These are phyloP conservation scores for Fennellomyces sp. DNA, from an alignment of 371 early-diverging fungal genomes.

Conservation along the genomic window DNA sequence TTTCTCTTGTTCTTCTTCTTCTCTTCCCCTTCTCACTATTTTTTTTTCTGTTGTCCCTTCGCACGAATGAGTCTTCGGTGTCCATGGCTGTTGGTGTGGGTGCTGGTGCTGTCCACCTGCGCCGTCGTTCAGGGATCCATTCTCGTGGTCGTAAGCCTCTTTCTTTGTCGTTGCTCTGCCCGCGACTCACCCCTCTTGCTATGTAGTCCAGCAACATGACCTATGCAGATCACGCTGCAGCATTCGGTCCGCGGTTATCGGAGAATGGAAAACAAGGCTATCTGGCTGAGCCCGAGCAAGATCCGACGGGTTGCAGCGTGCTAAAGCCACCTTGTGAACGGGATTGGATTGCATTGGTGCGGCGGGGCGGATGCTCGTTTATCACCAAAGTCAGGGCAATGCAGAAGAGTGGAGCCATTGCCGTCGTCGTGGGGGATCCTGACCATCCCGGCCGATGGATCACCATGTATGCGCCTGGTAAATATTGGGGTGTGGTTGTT, in stretches of 20 bases:
- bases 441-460: constrained; percentile 66
- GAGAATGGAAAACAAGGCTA: constrained; percentile 58
- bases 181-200: neutral
- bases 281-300: constrained; percentile 40
- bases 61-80: neutral
- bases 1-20: constrained; percentile 8
- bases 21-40: constrained; percentile 13
- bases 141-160: constrained; percentile 24
- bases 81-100: neutral
- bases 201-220: constrained; percentile 57
- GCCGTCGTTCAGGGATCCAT: constrained; percentile 17
- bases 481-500: constrained; percentile 8
- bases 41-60: constrained; percentile 9
- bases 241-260: constrained; percentile 66
- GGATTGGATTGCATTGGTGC: constrained; percentile 83
- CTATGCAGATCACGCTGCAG: constrained; percentile 59
- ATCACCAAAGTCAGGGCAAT: constrained; percentile 86
- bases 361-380: constrained; percentile 86
- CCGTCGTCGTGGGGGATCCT: constrained; percentile 88
- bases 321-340: constrained; percentile 28
- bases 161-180: neutral
- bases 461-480: constrained; percentile 89
- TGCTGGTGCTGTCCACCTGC: neutral
- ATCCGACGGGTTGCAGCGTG: constrained; percentile 41
- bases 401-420: constrained; percentile 86